A percentile compares a stretch with the other conserved stretches of the same genome.
These are phyloP conservation scores for Colletotrichum viniferum DNA, from an alignment of 2,329 filamentous ascomycete species.

Conservation along the genomic window DNA sequence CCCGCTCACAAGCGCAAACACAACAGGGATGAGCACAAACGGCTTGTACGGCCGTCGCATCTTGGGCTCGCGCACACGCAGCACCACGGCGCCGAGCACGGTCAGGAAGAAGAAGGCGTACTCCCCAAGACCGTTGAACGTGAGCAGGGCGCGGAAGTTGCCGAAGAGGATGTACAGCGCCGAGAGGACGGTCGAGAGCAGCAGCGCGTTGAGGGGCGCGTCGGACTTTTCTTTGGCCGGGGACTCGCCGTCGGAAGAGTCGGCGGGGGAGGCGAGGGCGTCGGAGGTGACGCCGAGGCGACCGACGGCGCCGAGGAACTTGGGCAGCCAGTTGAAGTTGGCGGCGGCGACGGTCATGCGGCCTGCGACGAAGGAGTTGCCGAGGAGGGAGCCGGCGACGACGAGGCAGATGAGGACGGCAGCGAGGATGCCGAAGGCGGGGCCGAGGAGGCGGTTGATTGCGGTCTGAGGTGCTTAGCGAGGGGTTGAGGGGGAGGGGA, in stretches of 20 bases:
- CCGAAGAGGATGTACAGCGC: constrained; percentile 64
- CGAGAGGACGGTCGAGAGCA: constrained; percentile 53
- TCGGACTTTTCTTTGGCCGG: constrained; percentile 38
- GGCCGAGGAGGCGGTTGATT: constrained; percentile 59
- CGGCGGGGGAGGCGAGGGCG: constrained; percentile 1
- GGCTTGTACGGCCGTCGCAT: constrained; percentile 62
- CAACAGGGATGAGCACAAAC: constrained; percentile 49
- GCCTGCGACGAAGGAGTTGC: constrained; percentile 66
- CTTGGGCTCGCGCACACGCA: constrained; percentile 60
- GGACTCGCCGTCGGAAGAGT: neutral
- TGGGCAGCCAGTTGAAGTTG: constrained; percentile 55
- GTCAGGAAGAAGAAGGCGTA: constrained; percentile 70
- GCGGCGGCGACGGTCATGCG: constrained; percentile 66
- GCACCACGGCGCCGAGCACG: constrained; percentile 60
- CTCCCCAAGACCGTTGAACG: constrained; percentile 63
- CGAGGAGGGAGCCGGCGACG: constrained; percentile 64
- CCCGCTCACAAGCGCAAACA: constrained; percentile 62
- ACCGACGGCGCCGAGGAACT: constrained; percentile 48
- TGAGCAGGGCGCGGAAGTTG: constrained; percentile 64
- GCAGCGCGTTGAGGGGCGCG: constrained; percentile 58
- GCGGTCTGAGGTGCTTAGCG: constrained; percentile 47
- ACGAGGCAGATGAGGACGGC: constrained; percentile 64
- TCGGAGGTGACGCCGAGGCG: constrained; percentile 36
- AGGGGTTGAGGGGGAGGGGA: neutral
- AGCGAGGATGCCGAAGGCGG: constrained; percentile 55